A percentile compares a stretch with the other conserved stretches of the same genome.
Evolutionary conservation across 2,329 filamentous ascomycete genomes (phyloP).

Genomic region (Blumeriella jaapii): DNA sequence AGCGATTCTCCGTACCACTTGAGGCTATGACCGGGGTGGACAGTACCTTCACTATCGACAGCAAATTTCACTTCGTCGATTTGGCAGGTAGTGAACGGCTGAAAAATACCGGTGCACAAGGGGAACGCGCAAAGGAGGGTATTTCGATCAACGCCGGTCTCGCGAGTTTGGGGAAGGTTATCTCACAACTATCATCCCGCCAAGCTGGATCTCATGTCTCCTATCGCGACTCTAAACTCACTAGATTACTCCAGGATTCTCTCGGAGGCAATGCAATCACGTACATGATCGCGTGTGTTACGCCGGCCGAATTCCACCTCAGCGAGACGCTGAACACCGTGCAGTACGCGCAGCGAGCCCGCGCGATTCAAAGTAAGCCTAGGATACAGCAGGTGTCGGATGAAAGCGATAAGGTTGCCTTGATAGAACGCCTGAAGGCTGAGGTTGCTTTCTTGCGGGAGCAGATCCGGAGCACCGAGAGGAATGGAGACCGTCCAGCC

Average conservation of each 20-base stretch:
- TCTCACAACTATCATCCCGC: constrained; percentile 89
- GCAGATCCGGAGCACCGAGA: constrained; percentile 79
- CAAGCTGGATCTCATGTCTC: constrained; percentile 84
- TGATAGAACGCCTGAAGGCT: constrained; percentile 86
- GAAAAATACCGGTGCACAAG: constrained; percentile 94
- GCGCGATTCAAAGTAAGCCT: constrained; percentile 94
- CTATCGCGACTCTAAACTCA: constrained; percentile 96
- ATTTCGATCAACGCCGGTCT: constrained; percentile 97
- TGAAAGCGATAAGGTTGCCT: constrained; percentile 83
- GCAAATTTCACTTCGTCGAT: constrained; percentile 98
- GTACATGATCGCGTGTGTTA: constrained; percentile 99
- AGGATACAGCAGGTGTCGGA: constrained; percentile 84
- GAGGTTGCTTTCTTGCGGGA: constrained; percentile 90
- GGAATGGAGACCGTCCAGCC: constrained; percentile 44
- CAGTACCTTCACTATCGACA: constrained; percentile 75
- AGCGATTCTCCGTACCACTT: constrained; percentile 75
- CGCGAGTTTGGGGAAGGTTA: constrained; percentile 92
- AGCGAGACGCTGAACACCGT: constrained; percentile 97
- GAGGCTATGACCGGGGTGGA: constrained; percentile 65
- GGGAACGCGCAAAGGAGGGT: constrained; percentile 86
- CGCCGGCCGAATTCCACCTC: constrained; percentile 89
- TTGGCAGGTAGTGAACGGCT: constrained; percentile 90
- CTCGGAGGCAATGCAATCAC: constrained; percentile 94
- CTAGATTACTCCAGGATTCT: constrained; percentile 88
- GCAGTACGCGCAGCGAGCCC: constrained; percentile 89